Percentiles rank a stretch among this genome's conserved stretches.
Conservation (phyloP, 2,329 filamentous ascomycete genomes). For the Thyridium curvatum region DNA sequence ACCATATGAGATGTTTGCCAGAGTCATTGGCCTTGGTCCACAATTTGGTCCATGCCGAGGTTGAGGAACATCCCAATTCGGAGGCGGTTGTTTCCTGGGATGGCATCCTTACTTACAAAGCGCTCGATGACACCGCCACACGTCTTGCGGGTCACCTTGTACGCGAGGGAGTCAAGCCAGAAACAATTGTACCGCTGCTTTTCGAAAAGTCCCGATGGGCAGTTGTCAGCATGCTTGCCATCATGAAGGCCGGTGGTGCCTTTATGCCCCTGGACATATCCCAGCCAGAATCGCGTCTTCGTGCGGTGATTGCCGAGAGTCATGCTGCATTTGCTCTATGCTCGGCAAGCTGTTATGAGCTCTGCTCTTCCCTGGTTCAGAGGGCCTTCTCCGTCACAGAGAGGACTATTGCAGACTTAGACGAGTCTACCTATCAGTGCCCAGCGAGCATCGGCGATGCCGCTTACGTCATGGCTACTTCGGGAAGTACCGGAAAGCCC, state of each 20-base stretch:
- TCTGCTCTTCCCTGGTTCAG: too few species aligned
- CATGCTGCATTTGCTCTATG: not conserved
- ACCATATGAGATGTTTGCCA: too few species aligned
- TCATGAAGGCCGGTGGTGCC: constrained; percentile 18
- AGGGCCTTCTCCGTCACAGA: too few species aligned
- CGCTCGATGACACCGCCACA: constrained; percentile 8
- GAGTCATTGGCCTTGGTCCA: too few species aligned
- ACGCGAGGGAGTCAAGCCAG: constrained; percentile 8
- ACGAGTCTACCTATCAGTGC: too few species aligned
- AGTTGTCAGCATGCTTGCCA: constrained; percentile 11
- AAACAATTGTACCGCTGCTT: constrained; percentile 10
- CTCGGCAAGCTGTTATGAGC: not conserved
- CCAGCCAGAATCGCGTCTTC: constrained; percentile 9
- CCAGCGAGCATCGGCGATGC: not conserved
- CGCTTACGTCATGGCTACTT: constrained; percentile 92
- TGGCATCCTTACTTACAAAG: constrained; percentile 8
- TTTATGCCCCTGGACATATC: constrained; percentile 12
- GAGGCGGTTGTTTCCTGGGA: constrained; percentile 11
- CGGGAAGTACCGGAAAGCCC: constrained; percentile 80
- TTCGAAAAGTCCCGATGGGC: constrained; percentile 15
- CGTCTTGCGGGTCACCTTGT: constrained; percentile 9
- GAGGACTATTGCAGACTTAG: too few species aligned
- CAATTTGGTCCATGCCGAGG: too few species aligned
- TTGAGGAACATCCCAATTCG: too few species aligned
- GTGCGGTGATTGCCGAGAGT: constrained; percentile 3